Base-by-base conservation (phyloP, 352 stramenopile species). In the Phytophthora hibernalis region DNA sequence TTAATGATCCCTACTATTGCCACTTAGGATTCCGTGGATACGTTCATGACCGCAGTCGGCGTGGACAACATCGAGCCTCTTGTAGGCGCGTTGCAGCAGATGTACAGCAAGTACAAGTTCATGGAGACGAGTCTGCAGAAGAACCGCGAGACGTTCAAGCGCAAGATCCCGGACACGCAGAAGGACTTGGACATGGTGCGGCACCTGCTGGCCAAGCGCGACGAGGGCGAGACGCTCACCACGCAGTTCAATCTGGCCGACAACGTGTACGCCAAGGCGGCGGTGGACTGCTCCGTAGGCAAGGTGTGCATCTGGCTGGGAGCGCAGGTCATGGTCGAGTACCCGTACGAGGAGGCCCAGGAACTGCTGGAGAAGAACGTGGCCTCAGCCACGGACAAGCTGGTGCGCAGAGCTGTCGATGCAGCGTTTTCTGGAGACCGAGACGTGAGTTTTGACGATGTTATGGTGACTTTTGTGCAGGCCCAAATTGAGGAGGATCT, bases 251-350 rank as follows among this genome's bases (percentile, higher is more conserved):
- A 95, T 74, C 65, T 99, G 20, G 87, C 92, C 4, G 97, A 98
- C 72, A 98, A 96, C 61, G 87, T 99, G 28, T 99, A 98, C 75
- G 92, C 92, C 53, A 98, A 98, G 65, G 97, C 97, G 0, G 88
- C 96, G 35, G 80, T 99, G 24, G 92, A 98, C 77, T 87, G 75
- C 28, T 82, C 79, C 1, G 72, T 92, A 38, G 92, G 93, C 30
- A 98, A 92, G 58, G 97, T 99, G 21, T 98, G 97, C 84, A 90
- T 99, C 61, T 99, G 97, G 97, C 80, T 99, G 13, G 97, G 97
- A 33, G 97, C 96, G 15, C 98, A 98, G 82, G 93, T 98, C 30
- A 98, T 98, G 95, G 86, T 99, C 62, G 96, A 99, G 71, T 98
- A 98, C 74, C 96, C 93, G 47, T 99, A 98, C 69, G 87, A 98